Percentiles rank a stretch among this genome's conserved stretches.
Conservation (phyloP, 306 rosid species). For the Trichosanthes cucumerina region DNA sequence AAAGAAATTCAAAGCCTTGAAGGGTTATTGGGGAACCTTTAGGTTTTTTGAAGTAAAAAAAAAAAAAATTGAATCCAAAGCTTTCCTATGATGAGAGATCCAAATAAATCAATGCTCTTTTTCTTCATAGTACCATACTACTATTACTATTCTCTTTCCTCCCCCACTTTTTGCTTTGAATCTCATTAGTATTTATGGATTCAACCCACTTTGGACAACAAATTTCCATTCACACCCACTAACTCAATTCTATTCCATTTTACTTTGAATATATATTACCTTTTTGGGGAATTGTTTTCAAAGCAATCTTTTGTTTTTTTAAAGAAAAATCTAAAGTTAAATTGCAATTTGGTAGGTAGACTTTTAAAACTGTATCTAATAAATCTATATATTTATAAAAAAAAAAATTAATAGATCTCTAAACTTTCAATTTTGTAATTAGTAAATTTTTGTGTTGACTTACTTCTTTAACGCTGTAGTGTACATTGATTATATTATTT, state of each 20-base stretch:
- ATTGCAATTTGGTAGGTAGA: too few relatives aligned
- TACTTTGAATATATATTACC: neutral
- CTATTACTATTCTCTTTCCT: neutral
- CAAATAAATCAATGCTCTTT: neutral
- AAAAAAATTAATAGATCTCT: too few relatives aligned
- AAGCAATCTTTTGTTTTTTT: neutral
- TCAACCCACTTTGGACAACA: neutral
- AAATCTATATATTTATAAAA: too few relatives aligned
- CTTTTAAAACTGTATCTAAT: too few relatives aligned
- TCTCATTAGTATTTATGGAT: neutral
- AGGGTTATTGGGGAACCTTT: neutral
- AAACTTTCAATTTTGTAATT: too few relatives aligned
- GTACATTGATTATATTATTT: too few relatives aligned
- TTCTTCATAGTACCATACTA: neutral
- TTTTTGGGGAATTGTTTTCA: neutral
- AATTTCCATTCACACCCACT: neutral
- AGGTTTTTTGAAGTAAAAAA: neutral
- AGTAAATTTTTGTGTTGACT: too few relatives aligned
- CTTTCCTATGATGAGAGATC: neutral
- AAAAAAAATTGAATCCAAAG: neutral
- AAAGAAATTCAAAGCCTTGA: neutral
- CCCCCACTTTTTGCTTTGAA: neutral
- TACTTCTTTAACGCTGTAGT: too few relatives aligned
- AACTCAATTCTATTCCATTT: neutral
- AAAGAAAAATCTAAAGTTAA: too few relatives aligned